phyloP scores from a whole-genome alignment of 2,329 filamentous ascomycete species.

The Chaetothyriales sp. region DNA sequence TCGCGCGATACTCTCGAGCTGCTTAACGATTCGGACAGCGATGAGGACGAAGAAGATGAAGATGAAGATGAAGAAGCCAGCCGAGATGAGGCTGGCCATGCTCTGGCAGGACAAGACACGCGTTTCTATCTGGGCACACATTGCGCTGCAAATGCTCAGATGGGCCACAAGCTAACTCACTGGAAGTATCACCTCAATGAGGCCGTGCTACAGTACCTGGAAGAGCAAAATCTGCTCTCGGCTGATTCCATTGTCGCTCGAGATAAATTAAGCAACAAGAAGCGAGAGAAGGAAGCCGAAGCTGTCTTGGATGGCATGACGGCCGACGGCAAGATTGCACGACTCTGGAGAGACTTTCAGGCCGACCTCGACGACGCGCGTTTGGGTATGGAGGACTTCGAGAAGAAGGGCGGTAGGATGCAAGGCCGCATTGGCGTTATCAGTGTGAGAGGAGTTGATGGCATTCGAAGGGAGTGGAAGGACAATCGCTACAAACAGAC shows the following conservation, averaged over 20 bases:
- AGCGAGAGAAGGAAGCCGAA: slow-evolving; percentile 45
- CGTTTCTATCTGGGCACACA: slow-evolving; percentile 41
- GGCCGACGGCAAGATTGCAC: slow-evolving; percentile 40
- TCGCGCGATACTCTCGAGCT: slow-evolving; percentile 50
- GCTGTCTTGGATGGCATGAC: slow-evolving; percentile 52
- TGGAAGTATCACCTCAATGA: slow-evolving; percentile 63
- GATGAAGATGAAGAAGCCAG: slow-evolving; percentile 26
- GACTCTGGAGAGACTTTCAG: slow-evolving; percentile 52
- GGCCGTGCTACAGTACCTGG: slow-evolving; percentile 51
- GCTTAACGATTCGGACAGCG: slow-evolving; percentile 31
- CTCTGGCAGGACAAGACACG: slow-evolving; percentile 29
- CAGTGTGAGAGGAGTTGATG: background rate
- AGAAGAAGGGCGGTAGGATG: background rate
- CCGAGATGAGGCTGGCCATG: slow-evolving; percentile 33
- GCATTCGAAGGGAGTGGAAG: background rate
- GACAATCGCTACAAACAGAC: background rate
- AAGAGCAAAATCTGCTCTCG: slow-evolving; percentile 41
- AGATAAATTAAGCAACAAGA: slow-evolving; percentile 45
- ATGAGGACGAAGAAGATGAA: slow-evolving; percentile 21
- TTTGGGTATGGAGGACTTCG: slow-evolving; percentile 28
- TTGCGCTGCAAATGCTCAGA: slow-evolving; percentile 50
- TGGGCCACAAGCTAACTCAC: slow-evolving; percentile 57
- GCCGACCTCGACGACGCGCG: slow-evolving; percentile 44
- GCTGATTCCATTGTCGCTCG: slow-evolving; percentile 45
- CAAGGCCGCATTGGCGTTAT: background rate